Conservation (phyloP, 192 early-diverging fungal species). For the Thamnidium elegans region DNA sequence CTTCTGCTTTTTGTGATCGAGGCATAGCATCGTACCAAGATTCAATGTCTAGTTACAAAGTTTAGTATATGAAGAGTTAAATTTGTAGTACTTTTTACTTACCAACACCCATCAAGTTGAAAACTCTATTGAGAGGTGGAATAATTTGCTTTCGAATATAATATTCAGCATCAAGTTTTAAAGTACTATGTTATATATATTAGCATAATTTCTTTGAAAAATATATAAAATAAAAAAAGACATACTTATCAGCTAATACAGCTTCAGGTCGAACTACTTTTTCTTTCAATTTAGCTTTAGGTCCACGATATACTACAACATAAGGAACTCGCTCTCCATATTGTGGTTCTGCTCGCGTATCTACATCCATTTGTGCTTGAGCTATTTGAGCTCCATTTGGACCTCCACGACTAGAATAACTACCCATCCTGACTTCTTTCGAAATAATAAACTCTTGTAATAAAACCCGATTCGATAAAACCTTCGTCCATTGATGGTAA, state of each 20-base stretch:
- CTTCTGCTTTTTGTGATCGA: slow-evolving; percentile 46
- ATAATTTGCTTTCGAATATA: slow-evolving; percentile 87
- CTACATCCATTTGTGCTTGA: slow-evolving; percentile 59
- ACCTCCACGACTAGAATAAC: slow-evolving; percentile 55
- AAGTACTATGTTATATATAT: slow-evolving; percentile 16
- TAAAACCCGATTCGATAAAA: slow-evolving; percentile 64
- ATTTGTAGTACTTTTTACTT: slow-evolving; percentile 5
- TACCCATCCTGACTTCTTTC: slow-evolving; percentile 79
- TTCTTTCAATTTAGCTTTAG: slow-evolving; percentile 65
- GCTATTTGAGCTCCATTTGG: slow-evolving; percentile 39
- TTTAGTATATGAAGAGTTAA: not conserved
- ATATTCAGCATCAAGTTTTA: slow-evolving; percentile 74
- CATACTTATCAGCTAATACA: slow-evolving; percentile 56
- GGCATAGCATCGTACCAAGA: slow-evolving; percentile 77
- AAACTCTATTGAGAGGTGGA: slow-evolving; percentile 73
- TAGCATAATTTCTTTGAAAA: not conserved
- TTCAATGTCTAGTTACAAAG: slow-evolving; percentile 48
- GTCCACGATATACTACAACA: slow-evolving; percentile 73
- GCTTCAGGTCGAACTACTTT: slow-evolving; percentile 67
- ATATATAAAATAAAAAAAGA: not conserved
- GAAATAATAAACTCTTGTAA: slow-evolving; percentile 85
- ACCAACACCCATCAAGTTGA: slow-evolving; percentile 72
- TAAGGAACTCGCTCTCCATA: slow-evolving; percentile 90
- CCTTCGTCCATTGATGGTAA: slow-evolving; percentile 64
- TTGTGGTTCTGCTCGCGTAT: slow-evolving; percentile 77